phyloP scores from a whole-genome alignment of 2,329 filamentous ascomycete species.

The Colletotrichum tropicicola region DNA sequence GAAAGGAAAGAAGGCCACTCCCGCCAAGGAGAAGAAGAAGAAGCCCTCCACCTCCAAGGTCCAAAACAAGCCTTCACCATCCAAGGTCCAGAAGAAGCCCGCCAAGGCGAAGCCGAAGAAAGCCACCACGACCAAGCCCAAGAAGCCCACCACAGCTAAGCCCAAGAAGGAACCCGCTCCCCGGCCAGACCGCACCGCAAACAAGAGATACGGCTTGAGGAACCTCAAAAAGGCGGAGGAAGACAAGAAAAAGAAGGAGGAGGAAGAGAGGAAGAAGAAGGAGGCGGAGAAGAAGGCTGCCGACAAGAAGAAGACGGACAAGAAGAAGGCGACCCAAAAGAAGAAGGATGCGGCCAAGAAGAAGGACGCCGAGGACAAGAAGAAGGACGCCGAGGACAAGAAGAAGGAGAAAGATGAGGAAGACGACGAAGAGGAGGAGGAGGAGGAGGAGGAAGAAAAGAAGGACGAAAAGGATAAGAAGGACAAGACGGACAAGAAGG shows the following conservation, averaged over 20 bases:
- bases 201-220: background rate
- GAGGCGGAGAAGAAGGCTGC: background rate
- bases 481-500: background rate
- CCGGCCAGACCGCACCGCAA: background rate
- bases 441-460: background rate
- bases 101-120: background rate
- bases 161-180: background rate
- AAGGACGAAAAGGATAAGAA: background rate
- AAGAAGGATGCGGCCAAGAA: background rate
- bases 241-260: background rate
- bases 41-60: background rate
- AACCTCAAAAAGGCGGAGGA: background rate
- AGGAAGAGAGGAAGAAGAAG: background rate
- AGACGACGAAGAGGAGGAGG: background rate
- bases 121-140: background rate
- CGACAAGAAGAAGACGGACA: background rate
- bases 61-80: background rate
- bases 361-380: background rate
- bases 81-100: background rate
- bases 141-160: background rate
- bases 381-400: background rate
- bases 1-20: background rate
- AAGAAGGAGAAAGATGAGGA: background rate
- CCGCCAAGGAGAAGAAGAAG: background rate
- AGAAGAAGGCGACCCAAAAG: background rate